Evolutionary conservation across 1,284 basidiomycete species (phyloP).

Genomic region (Ustilago trichophora): DNA sequence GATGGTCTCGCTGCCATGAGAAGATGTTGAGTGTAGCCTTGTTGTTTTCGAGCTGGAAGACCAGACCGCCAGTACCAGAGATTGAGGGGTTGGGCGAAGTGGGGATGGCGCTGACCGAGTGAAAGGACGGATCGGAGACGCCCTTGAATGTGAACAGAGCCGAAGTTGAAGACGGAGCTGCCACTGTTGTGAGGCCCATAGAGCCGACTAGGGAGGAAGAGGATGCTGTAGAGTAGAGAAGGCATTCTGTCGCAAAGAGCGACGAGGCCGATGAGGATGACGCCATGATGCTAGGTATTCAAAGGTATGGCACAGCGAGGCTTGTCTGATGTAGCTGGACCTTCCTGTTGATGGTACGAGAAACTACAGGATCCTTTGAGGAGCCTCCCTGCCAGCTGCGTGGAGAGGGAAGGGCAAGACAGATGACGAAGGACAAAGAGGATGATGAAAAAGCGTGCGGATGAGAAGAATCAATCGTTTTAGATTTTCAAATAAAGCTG

Average conservation of each 20-base stretch:
- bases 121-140: conserved; percentile 40
- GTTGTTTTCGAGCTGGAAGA: conserved; percentile 79
- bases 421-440: too few relatives aligned
- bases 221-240: conserved; percentile 53
- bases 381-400: too few relatives aligned
- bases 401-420: too few relatives aligned
- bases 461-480: too few relatives aligned
- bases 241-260: conserved; percentile 53
- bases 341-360: too few relatives aligned
- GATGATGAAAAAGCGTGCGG: too few relatives aligned
- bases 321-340: too few relatives aligned
- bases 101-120: conserved; percentile 35
- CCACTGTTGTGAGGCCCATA: conserved; percentile 46
- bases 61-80: conserved; percentile 77
- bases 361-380: too few relatives aligned
- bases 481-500: not conserved
- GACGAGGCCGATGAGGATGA: conserved; percentile 27
- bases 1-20: conserved; percentile 76
- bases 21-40: conserved; percentile 83
- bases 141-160: conserved; percentile 56
- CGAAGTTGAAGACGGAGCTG: conserved; percentile 46
- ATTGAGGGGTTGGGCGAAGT: conserved; percentile 69
- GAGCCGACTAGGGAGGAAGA: conserved; percentile 39
- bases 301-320: not conserved
- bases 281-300: conserved; percentile 7